These are phyloP conservation scores for Colletotrichum musae DNA, from an alignment of 2,329 filamentous ascomycete species.

Conservation along the genomic window DNA sequence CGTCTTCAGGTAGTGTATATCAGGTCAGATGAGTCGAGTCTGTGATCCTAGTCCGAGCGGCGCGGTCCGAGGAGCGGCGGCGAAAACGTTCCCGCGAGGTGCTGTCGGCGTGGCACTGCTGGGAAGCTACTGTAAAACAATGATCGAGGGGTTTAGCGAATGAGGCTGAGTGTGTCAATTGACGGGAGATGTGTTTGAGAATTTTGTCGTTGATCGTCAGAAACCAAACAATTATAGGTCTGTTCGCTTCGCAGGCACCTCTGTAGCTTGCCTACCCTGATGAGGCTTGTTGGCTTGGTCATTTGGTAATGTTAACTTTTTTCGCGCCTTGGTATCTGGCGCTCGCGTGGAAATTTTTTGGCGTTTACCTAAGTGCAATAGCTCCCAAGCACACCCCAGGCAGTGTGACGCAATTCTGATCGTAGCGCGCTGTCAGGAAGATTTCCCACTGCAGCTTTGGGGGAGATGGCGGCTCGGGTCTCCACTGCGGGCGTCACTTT, in stretches of 20 bases:
- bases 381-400: slow-evolving; percentile 29
- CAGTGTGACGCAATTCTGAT: slow-evolving; percentile 37
- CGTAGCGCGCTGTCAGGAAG: slow-evolving; percentile 30
- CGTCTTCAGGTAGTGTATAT: slow-evolving; percentile 14
- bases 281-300: neutral
- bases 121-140: slow-evolving; percentile 23
- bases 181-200: slow-evolving; percentile 28
- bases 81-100: slow-evolving; percentile 25
- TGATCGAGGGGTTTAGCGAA: slow-evolving; percentile 10
- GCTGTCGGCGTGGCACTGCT: slow-evolving; percentile 31
- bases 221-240: slow-evolving; percentile 28
- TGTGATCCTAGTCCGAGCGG: slow-evolving; percentile 37
- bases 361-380: slow-evolving; percentile 17
- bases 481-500: slow-evolving; percentile 30
- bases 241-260: slow-evolving; percentile 12
- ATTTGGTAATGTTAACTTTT: slow-evolving; percentile 2
- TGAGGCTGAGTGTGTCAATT: slow-evolving; percentile 41
- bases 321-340: neutral
- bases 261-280: neutral
- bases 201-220: neutral
- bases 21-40: slow-evolving; percentile 37
- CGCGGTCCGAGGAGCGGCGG: slow-evolving; percentile 25
- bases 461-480: slow-evolving; percentile 18
- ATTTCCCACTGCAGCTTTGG: slow-evolving; percentile 26
- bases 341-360: slow-evolving; percentile 16